A percentile compares a stretch with the other conserved stretches of the same genome.
phyloP scores from a whole-genome alignment of 306 rosid genomes.

The Lotus japonicus region DNA sequence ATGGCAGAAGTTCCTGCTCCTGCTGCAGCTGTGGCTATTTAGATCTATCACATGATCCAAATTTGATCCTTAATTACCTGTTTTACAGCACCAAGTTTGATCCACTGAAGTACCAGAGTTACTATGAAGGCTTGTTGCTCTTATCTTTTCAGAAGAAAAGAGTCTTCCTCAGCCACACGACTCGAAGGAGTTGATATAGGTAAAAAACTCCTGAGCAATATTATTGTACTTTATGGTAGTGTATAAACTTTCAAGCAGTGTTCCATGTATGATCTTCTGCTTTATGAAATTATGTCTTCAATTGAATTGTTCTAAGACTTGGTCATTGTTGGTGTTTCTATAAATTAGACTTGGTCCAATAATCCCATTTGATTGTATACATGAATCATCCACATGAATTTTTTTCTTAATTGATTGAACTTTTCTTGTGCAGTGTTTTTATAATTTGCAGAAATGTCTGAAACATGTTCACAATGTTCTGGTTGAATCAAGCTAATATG shows the following conservation, averaged over 20 bases:
- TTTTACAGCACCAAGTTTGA: slow-evolving; percentile 31
- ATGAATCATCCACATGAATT: background rate
- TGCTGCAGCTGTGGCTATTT: background rate
- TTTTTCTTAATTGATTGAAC: background rate
- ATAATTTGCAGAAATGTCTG: background rate
- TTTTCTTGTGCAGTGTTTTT: background rate
- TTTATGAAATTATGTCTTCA: background rate
- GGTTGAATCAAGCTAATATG: background rate
- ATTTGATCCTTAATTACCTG: slow-evolving; percentile 16
- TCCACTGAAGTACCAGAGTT: slow-evolving; percentile 21
- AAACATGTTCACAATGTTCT: background rate
- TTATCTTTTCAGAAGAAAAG: slow-evolving; percentile 28
- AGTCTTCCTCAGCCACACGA: slow-evolving; percentile 26
- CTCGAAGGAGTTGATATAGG: slow-evolving; percentile 37
- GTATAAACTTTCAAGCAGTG: background rate
- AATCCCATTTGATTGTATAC: background rate
- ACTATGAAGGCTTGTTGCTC: slow-evolving; percentile 56
- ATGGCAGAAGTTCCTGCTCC: background rate
- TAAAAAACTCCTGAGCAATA: background rate
- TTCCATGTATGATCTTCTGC: background rate
- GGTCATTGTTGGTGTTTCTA: background rate
- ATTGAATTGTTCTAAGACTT: background rate
- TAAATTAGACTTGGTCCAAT: background rate
- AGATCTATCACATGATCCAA: background rate
- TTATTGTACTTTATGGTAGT: background rate